phyloP scores from a whole-genome alignment of 2,329 filamentous ascomycete species.

The Aspergillus candidus region DNA sequence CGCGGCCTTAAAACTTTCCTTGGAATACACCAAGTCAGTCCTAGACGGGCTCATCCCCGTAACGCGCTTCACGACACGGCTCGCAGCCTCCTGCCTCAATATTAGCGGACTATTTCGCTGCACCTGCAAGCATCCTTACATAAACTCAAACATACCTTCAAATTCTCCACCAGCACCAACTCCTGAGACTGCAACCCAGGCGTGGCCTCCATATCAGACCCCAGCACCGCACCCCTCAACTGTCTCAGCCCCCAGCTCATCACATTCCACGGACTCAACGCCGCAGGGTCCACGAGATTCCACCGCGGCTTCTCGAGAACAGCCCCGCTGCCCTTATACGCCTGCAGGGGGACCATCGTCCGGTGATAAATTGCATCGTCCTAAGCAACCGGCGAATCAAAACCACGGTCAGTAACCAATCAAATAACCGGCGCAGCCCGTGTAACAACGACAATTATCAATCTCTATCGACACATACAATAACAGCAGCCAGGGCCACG shows the following conservation, averaged over 20 bases:
- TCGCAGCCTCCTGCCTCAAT: slow-evolving; percentile 44
- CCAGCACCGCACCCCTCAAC: slow-evolving; percentile 53
- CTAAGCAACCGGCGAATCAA: slow-evolving; percentile 19
- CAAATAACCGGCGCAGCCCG: background rate
- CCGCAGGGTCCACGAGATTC: slow-evolving; percentile 40
- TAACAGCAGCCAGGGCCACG: slow-evolving; percentile 69
- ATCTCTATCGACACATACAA: slow-evolving; percentile 42
- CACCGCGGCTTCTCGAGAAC: slow-evolving; percentile 69
- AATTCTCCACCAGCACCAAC: slow-evolving; percentile 49
- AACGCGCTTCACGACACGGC: slow-evolving; percentile 46
- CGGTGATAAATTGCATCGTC: slow-evolving; percentile 64
- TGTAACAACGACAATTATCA: background rate
- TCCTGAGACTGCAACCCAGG: slow-evolving; percentile 35
- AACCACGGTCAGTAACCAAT: background rate
- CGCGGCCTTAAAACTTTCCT: slow-evolving; percentile 55
- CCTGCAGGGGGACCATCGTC: slow-evolving; percentile 63
- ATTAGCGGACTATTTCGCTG: slow-evolving; percentile 15
- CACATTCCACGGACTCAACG: slow-evolving; percentile 60
- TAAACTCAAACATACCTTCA: slow-evolving; percentile 43
- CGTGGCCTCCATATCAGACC: slow-evolving; percentile 29
- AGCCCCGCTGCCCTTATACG: slow-evolving; percentile 60
- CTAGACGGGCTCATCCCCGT: slow-evolving; percentile 42
- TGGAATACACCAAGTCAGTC: slow-evolving; percentile 64
- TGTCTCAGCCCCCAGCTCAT: slow-evolving; percentile 70
- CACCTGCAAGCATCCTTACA: background rate